Conservation (phyloP, 129 eudicot genomes). For the Centrapalus pauciflorus region DNA sequence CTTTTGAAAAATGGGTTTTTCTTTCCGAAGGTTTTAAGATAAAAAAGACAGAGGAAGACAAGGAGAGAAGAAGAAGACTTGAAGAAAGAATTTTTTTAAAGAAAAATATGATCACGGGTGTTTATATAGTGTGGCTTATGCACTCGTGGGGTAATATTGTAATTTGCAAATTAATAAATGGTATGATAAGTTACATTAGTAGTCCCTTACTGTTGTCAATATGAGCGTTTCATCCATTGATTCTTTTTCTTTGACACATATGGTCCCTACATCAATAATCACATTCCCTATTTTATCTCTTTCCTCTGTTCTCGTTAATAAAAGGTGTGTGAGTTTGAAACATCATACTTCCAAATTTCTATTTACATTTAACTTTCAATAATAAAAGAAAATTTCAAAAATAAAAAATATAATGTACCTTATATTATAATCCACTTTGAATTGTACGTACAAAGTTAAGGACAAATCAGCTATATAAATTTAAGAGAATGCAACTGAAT, state of each 20-base stretch:
- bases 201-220: background rate
- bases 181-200: background rate
- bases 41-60: background rate
- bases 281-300: background rate
- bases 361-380: background rate
- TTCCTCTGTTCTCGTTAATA: background rate
- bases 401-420: no score
- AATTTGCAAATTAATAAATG: background rate
- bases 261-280: background rate
- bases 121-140: conserved; percentile 11
- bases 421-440: background rate
- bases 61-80: conserved; percentile 3
- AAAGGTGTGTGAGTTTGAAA: background rate
- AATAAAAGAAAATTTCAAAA: background rate
- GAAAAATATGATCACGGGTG: conserved; percentile 4
- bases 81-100: background rate
- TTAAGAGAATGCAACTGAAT: no score
- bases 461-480: no score
- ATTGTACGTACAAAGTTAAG: background rate
- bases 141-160: conserved; percentile 11
- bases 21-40: background rate
- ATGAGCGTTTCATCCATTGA: background rate
- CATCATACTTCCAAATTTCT: background rate
- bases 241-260: background rate
- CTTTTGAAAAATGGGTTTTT: background rate